Evolutionary conservation across 495 filamentous ascomycete genomes (phyloP), one percentile per base, ranked within the genome.

Genomic region (Corynascus novoguineensis): DNA sequence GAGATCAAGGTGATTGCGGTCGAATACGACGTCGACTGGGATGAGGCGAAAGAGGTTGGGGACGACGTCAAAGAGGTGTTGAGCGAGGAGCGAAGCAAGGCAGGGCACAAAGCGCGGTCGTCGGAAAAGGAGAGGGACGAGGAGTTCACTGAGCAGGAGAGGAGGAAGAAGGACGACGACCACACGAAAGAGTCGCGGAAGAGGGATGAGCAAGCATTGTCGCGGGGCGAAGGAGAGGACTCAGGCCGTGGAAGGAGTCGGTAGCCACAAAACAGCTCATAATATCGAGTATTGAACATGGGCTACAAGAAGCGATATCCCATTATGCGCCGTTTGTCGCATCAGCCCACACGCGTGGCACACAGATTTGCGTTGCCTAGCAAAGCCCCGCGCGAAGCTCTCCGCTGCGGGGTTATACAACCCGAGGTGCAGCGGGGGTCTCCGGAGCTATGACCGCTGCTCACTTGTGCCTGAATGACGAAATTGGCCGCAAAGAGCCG

Each of bases 1-100:
- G 92, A 97, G 71, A 90, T 97, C 57, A 87, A 85, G 68, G 78
- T 72, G 5, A 84, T 96, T 37, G 90, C 92, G 0, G 81, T 84
- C 24, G 89, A 96, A 67, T 96, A 96, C 71, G 90, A 93, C 64
- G 89, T 89, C n/a, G 89, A 91, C 21, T 97, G 91, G 92, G 82
- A 97, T 71, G 92, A 97, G 73, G 78, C 72, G 46, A 74, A 75
- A 49, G 89, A 96, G 68, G 85, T 90, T 42, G 81, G 83, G 38
- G 82, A 89, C 63, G 79, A 76, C 29, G 89, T 95, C 2, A 85
- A 79, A 50, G 78, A 88, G 54, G 83, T 84, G 8, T 68, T 95
- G 62, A 85, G 81, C 61, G 77, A 87, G 53, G 82, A 88, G 38
- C 79, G 74, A 45, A 71, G 67, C 40, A 78, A 73, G 61, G 64